Evolutionary conservation across 2,329 filamentous ascomycete species (phyloP).

Genomic region (Fonsecaea erecta): DNA sequence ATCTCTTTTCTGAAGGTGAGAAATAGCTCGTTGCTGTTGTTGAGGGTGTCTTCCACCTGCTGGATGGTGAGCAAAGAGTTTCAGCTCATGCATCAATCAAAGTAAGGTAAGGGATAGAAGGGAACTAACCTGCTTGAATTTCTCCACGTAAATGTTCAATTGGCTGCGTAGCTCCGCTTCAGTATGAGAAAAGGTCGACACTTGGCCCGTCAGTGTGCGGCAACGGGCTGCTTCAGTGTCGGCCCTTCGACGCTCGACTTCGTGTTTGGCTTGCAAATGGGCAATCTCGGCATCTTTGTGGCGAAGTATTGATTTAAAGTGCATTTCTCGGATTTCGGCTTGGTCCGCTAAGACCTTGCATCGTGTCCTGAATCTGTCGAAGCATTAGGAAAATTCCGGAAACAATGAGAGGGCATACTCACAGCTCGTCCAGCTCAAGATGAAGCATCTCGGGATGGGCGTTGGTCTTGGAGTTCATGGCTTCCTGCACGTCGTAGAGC

Average conservation of each 20-base stretch:
- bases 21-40: constrained; percentile 97
- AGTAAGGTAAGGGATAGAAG: constrained; percentile 34
- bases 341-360: constrained; percentile 97
- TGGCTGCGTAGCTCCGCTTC: constrained; percentile 92
- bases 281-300: constrained; percentile 96
- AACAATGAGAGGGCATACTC: constrained; percentile 45
- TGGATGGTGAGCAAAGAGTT: constrained; percentile 39
- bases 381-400: constrained; percentile 24
- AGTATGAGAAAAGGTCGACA: constrained; percentile 93
- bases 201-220: constrained; percentile 84
- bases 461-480: constrained; percentile 83
- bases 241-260: constrained; percentile 86
- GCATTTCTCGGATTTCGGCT: constrained; percentile 91
- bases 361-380: constrained; percentile 67
- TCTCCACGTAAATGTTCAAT: constrained; percentile 97
- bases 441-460: constrained; percentile 80
- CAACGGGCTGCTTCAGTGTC: constrained; percentile 80
- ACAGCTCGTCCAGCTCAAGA: constrained; percentile 89
- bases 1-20: constrained; percentile 97
- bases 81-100: constrained; percentile 35
- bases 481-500: constrained; percentile 82
- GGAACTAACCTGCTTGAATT: constrained; percentile 91
- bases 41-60: constrained; percentile 97
- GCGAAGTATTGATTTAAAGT: constrained; percentile 88
- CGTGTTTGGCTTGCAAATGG: constrained; percentile 83